phyloP scores from a whole-genome alignment of 371 early-diverging fungal species.

The Saksenaea oblongispora region DNA sequence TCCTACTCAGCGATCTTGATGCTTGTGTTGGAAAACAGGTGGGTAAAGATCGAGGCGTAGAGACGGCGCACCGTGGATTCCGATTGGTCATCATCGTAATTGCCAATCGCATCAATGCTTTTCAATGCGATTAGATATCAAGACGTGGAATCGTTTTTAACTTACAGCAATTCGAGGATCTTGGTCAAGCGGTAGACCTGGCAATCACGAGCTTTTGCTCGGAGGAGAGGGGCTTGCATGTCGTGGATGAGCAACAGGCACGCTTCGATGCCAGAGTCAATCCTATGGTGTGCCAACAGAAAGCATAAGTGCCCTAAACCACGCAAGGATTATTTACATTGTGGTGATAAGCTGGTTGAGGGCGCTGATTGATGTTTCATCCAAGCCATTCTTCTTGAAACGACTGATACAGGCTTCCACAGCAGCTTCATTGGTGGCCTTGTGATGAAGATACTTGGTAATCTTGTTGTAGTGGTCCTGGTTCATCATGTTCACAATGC shows the following conservation, averaged over 20 bases:
- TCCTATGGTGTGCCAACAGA: not conserved
- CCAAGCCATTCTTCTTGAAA: constrained; percentile 4
- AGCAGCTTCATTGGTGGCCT: constrained; percentile 6
- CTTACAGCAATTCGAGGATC: constrained; percentile 4
- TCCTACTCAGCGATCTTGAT: not conserved
- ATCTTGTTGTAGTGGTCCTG: constrained; percentile 3
- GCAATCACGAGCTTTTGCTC: constrained; percentile 2
- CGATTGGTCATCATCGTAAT: constrained; percentile 1
- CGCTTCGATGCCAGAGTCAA: constrained; percentile 4
- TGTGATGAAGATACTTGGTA: constrained; percentile 3
- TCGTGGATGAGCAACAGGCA: not conserved
- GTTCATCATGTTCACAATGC: constrained; percentile 5
- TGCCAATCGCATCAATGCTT: constrained; percentile 2
- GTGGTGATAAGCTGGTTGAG: not conserved
- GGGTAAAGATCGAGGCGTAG: not conserved
- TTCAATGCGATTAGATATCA: not conserved
- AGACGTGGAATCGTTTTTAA: not conserved
- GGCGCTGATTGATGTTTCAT: constrained; percentile 1
- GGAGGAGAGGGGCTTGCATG: constrained; percentile 3
- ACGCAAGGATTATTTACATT: not conserved
- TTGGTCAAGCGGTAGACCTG: constrained; percentile 1
- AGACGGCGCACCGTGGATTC: not conserved
- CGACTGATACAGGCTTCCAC: constrained; percentile 4
- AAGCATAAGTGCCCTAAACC: constrained; percentile 4
- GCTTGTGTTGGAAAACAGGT: not conserved